Base-by-base conservation (phyloP, 192 early-diverging fungal genomes). In the Polychytrium aggregatum region DNA sequence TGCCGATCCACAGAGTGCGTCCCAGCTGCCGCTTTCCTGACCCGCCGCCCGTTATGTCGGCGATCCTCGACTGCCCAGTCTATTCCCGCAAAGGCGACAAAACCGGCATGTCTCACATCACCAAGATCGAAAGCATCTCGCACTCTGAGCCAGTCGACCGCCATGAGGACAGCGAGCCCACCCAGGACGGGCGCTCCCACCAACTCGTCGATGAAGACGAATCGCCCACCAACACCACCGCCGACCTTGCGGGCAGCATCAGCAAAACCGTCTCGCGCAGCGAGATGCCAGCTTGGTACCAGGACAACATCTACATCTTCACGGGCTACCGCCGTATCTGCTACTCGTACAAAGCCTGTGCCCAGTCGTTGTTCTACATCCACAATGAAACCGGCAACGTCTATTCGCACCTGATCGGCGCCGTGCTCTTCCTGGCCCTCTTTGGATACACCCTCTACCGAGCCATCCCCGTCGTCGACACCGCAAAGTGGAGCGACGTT, bases 361-460 rank as follows among this genome's bases (percentile, higher is more conserved):
- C 86, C 28, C 63, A 72, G 16, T 84, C 87, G 9, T 55, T 90
- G 47, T 67, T 79, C 18, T 92, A 85, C 63, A 41, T 90, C 18
- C 90, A 97, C 65, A 97, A 97, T 59, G 93, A 97, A 62, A 84
- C 79, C 35, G 91, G 86, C 37, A 96, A 97, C 60, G 85, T 97
- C 44, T 85, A 84, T 71, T 75, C 85, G 14, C 93, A 97, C 52
- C 52, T 87, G 1, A n/a, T 84, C 9, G 93, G 88, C 21, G 71
- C 81, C 1, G 7, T 75, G 52, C 47, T 0, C 81, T 92, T 53
- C 49, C 72, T 36, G 44, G 56, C 9, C 29, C 57, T 53, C 13
- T 22, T 78, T 3, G 44, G 49, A 16, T 55, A 29, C 26, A 51
- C 57, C 13, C 41, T 27, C 16, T 22, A 25, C n/a, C n/a, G n/a